Evolutionary conservation across 805 yeast genomes (phyloP).

Genomic region (Lachancea sp.): DNA sequence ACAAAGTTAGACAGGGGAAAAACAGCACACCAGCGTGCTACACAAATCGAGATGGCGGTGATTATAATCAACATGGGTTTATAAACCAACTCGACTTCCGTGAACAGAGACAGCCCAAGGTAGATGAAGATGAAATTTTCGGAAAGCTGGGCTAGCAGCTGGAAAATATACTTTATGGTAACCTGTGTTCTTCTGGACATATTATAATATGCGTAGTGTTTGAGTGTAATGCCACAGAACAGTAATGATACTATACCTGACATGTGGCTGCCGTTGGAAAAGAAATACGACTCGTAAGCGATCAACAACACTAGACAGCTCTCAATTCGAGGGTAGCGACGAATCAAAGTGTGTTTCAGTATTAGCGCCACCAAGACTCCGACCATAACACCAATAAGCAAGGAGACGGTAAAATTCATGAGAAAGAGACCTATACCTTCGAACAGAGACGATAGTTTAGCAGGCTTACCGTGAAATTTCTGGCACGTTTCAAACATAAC

Average conservation of each 20-base stretch:
- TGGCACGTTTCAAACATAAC: slow-evolving; percentile 99
- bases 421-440: slow-evolving; percentile 91
- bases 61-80: slow-evolving; percentile 89
- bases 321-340: slow-evolving; percentile 96
- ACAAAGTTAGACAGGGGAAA: slow-evolving; percentile 85
- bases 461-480: slow-evolving; percentile 82
- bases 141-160: slow-evolving; percentile 85
- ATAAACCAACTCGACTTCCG: slow-evolving; percentile 92
- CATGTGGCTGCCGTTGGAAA: slow-evolving; percentile 98
- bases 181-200: slow-evolving; percentile 97
- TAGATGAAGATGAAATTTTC: slow-evolving; percentile 96
- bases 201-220: slow-evolving; percentile 94
- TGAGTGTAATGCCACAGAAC: slow-evolving; percentile 93
- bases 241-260: slow-evolving; percentile 93
- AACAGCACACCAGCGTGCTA: slow-evolving; percentile 95
- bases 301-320: slow-evolving; percentile 84
- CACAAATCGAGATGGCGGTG: slow-evolving; percentile 83
- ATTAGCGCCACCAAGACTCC: slow-evolving; percentile 87
- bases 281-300: slow-evolving; percentile 94
- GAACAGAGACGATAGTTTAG: slow-evolving; percentile 68
- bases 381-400: slow-evolving; percentile 79
- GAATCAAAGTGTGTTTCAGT: slow-evolving; percentile 83
- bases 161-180: slow-evolving; percentile 92
- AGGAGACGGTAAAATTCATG: slow-evolving; percentile 87
- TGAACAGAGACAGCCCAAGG: slow-evolving; percentile 86